Percentiles rank a stretch among this genome's conserved stretches.
phyloP scores from a whole-genome alignment of 2,329 filamentous ascomycete genomes.

The Monilinia aucupariae region DNA sequence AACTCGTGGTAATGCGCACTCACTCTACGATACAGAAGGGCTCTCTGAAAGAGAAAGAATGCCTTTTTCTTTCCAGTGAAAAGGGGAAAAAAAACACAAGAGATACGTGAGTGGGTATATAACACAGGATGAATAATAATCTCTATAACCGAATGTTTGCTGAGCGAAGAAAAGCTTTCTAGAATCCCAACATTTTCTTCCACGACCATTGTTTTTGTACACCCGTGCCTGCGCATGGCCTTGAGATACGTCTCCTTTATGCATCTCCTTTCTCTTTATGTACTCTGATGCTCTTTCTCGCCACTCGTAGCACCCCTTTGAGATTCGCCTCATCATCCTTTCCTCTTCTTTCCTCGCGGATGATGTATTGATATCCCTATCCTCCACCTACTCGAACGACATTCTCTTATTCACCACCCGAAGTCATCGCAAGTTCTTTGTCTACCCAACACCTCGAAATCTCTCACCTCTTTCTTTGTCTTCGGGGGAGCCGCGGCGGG shows the following conservation, averaged over 20 bases:
- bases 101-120: background rate
- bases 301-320: background rate
- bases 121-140: conserved; percentile 6
- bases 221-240: background rate
- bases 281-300: background rate
- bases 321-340: background rate
- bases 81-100: no score
- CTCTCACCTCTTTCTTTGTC: background rate
- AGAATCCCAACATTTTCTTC: background rate
- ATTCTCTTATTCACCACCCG: background rate
- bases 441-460: background rate
- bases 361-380: background rate
- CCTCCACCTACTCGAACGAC: background rate
- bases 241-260: conserved; percentile 3
- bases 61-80: no score
- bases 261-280: background rate
- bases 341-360: background rate
- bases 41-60: no score
- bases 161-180: background rate
- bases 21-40: background rate
- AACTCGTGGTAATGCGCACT: background rate
- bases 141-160: background rate
- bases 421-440: background rate
- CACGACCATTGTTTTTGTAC: background rate
- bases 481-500: background rate